Percentiles rank a stretch among this genome's conserved stretches.
phyloP scores from a whole-genome alignment of 352 stramenopile genomes.

The Pythium monospermum region DNA sequence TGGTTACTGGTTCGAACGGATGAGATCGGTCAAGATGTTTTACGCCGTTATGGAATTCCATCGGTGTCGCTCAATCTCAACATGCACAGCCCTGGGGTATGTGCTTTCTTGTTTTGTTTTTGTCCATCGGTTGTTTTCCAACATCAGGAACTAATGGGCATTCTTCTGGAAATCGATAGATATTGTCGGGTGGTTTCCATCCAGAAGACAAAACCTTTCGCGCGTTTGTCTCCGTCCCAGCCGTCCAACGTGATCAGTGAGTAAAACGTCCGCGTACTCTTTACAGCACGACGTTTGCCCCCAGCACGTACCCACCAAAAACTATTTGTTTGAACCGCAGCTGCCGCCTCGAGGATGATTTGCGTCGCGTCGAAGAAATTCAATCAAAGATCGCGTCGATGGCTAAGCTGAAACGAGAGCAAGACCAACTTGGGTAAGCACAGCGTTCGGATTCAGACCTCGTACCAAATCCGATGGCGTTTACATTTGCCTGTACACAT shows the following conservation, averaged over 20 bases:
- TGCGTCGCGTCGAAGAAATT: background rate
- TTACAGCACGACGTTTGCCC: too few species aligned
- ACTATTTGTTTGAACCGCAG: background rate
- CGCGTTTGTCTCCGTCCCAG: conserved; percentile 6
- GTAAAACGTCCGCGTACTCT: background rate
- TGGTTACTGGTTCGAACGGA: conserved; percentile 21
- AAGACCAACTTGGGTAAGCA: background rate
- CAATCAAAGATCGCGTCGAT: background rate
- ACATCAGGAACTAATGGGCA: too few species aligned
- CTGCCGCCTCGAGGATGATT: background rate
- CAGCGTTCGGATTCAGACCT: background rate
- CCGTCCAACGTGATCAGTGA: background rate
- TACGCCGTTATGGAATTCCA: conserved; percentile 10
- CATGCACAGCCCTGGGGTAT: conserved; percentile 23
- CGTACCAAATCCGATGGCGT: too few species aligned
- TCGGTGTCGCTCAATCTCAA: conserved; percentile 17
- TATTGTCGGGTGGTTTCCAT: conserved; percentile 7
- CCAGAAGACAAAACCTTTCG: conserved; percentile 1
- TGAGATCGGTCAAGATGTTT: conserved; percentile 12
- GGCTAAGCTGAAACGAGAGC: background rate
- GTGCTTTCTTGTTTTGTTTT: too few species aligned
- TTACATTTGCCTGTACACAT: background rate
- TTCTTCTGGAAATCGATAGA: background rate
- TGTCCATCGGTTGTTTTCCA: too few species aligned
- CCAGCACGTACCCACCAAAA: background rate